Evolutionary conservation across 1,284 basidiomycete genomes (phyloP), one percentile per base, ranked within the genome.

Genomic region (Gymnopus androsaceus): DNA sequence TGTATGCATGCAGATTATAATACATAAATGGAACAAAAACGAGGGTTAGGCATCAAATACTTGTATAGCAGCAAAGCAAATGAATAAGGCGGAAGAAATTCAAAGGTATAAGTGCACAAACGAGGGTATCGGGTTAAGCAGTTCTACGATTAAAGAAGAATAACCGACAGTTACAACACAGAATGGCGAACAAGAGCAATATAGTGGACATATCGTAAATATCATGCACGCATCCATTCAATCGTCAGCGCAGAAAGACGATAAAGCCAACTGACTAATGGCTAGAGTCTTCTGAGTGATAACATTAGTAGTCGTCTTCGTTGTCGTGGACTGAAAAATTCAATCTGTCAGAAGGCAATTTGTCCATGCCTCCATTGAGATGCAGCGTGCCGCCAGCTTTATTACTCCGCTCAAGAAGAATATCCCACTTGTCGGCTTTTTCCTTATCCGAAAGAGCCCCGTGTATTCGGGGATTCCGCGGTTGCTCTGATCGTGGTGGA

Each of bases 401-500:
- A 42, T 77, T 85, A 64, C 87, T 88, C 61, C 78, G 74, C 66
- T 80, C 76, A 57, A 90, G 69, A 55, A 90, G 64, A 57, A 84
- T 84, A 58, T 87, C 77, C 88, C 88, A 90, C 62, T 79, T 81
- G 8, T 79, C 82, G 7, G 79, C 77, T 71, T 90, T 90, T 72
- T 90, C 85, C 64, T 79, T 69, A 64, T 88, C 85, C 30, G 81
- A 81, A 66, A 84, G 68, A 36, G 65, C 70, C 38, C 69, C 70
- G 17, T 28, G 40, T 19, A 69, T 68, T 45, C 66, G 58, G 30
- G 41, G 11, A 17, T 23, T 15, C 12, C 14, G 17, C 14, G 11
- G 17, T 25, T 47, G 45, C 14, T 50, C 48, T 19, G 46, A 48
- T 12, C 19, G 33, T 4, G 48, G 25, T 12, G 30, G 34, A 30